These are phyloP conservation scores for Puccinia hordei DNA, from an alignment of 1,284 basidiomycete genomes.

Conservation along the genomic window DNA sequence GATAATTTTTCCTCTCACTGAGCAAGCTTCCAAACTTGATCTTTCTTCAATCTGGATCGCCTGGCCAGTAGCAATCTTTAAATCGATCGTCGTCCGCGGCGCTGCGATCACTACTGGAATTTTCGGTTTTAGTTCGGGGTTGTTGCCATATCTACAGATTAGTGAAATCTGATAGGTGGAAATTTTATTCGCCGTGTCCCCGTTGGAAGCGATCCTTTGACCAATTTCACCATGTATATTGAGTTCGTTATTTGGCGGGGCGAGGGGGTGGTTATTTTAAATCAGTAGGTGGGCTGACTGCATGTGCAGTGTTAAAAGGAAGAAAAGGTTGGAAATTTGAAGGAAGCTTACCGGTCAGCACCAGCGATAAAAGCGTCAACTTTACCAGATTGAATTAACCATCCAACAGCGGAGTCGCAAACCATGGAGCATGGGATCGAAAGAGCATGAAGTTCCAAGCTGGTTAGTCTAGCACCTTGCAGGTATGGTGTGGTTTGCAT, in stretches of 20 bases:
- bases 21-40: slow-evolving; percentile 78
- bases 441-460: slow-evolving; percentile 78
- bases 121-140: background rate
- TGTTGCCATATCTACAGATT: slow-evolving; percentile 30
- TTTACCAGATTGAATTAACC: slow-evolving; percentile 31
- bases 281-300: background rate
- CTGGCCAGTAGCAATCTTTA: slow-evolving; percentile 61
- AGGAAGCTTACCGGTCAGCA: slow-evolving; percentile 38
- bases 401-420: slow-evolving; percentile 58
- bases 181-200: slow-evolving; percentile 86
- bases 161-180: slow-evolving; percentile 42
- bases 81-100: slow-evolving; percentile 82
- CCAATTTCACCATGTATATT: background rate
- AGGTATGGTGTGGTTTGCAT: slow-evolving; percentile 92
- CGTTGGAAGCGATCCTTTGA: slow-evolving; percentile 74
- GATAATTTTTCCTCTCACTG: slow-evolving; percentile 75
- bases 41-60: slow-evolving; percentile 85
- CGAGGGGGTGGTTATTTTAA: background rate
- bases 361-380: slow-evolving; percentile 49
- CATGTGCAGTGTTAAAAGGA: background rate
- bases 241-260: background rate
- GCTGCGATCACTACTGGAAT: slow-evolving; percentile 88
- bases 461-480: slow-evolving; percentile 79
- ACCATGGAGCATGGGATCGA: slow-evolving; percentile 85
- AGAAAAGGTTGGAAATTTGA: background rate